Base-by-base conservation (phyloP, 306 rosid genomes). In the Adenanthera pavonina region DNA sequence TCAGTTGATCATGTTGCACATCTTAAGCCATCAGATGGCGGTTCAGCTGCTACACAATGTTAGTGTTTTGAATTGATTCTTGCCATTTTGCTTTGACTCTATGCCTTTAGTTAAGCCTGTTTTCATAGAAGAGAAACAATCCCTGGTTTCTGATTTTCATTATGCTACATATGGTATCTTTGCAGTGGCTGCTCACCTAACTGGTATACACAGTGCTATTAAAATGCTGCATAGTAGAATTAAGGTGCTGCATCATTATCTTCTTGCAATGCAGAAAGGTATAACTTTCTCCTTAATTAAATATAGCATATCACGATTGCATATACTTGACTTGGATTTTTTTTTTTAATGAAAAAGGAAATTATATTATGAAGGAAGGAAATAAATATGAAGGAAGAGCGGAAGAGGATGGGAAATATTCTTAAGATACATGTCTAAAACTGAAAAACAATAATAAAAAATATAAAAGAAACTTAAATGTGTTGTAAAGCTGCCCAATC, bases 1-100 rank as follows among this genome's bases (percentile, higher is more conserved):
- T 95, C 99, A 36, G 99, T 95, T 81, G 98, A 93, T 87, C 97
- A 93, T 85, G 98, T 95, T 80, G 99, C 99, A 75, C 98, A 92
- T 89, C 95, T 93, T 80, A 93, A 92, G 89, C 98, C 99, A 77
- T 93, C 99, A 76, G 99, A 92, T 82, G 99, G 99, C 54, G 98
- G 97, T 86, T 93, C 99, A 34, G 99, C 99, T 9, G 99, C 98
- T 57, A 93, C 99, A 0, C 99, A 95, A 81, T 75, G 99, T 93
- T 79, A 86, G 91, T 79, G 78, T 53, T 52, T 60, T 83, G 69
- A 46, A 44, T 77, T 48, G 73, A 19, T 75, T 59, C 75, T 49
- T 52, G 11, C 25, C 48, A 68, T 86, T 72, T 85, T 74, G 25
- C 74, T 64, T 15, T 41, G 40, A 9, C 25, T 52, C 81, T 74